Evolutionary conservation across 805 yeast species (phyloP).

Genomic region (Sungouiozyma intestinalis): DNA sequence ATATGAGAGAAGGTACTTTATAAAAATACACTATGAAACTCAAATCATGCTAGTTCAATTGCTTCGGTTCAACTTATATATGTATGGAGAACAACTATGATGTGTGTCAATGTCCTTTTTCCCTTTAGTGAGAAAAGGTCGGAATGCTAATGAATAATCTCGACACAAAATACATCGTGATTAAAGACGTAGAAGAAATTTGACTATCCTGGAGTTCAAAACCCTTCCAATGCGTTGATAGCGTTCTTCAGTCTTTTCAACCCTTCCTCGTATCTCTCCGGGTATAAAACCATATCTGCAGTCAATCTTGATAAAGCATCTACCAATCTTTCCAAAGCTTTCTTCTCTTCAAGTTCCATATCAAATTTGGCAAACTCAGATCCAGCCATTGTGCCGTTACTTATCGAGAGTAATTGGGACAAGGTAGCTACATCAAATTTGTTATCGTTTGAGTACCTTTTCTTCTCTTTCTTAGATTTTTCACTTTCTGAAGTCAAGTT

Average conservation of each 20-base stretch:
- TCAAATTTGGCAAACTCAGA: constrained; percentile 65
- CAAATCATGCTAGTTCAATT: too few relatives aligned
- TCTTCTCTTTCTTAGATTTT: constrained; percentile 4
- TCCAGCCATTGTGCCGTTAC: constrained; percentile 34
- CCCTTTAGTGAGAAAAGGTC: too few relatives aligned
- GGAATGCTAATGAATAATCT: too few relatives aligned
- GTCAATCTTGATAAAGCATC: constrained; percentile 79
- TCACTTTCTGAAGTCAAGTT: background rate
- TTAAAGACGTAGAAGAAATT: background rate
- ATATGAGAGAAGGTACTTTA: too few relatives aligned
- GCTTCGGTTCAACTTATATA: too few relatives aligned
- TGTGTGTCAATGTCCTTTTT: too few relatives aligned
- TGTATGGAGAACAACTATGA: too few relatives aligned
- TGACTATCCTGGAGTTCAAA: constrained; percentile 14
- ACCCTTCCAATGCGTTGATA: constrained; percentile 79
- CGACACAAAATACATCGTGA: background rate
- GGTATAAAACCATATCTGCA: constrained; percentile 83
- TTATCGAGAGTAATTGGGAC: constrained; percentile 29
- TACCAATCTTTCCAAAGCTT: constrained; percentile 71
- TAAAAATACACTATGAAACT: too few relatives aligned
- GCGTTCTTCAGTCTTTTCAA: constrained; percentile 72
- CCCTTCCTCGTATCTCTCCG: constrained; percentile 70
- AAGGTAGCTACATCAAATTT: constrained; percentile 28
- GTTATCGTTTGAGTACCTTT: constrained; percentile 4
- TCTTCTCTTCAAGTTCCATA: constrained; percentile 66